A percentile compares a stretch with the other conserved stretches of the same genome.
Evolutionary conservation across 192 early-diverging fungal genomes (phyloP).

Genomic region (Entomortierella parvispora): DNA sequence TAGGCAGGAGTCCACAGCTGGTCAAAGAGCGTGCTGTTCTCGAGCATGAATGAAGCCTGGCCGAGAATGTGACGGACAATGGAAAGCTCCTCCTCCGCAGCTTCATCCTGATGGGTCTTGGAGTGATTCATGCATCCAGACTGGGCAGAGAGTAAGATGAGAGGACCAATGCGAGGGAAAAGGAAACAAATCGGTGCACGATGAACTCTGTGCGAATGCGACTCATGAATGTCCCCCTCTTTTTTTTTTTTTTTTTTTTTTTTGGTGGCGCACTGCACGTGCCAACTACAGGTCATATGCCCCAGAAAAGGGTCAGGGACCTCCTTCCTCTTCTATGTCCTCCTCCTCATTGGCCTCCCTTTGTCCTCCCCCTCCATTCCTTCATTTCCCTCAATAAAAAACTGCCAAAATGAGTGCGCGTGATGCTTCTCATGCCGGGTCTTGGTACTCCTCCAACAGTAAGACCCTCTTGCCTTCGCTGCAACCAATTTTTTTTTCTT

Average conservation of each 20-base stretch:
- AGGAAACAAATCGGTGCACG: too few relatives aligned
- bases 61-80: slow-evolving; percentile 31
- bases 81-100: slow-evolving; percentile 9
- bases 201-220: too few relatives aligned
- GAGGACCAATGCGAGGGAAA: too few relatives aligned
- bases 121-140: slow-evolving; percentile 25
- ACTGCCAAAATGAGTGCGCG: slow-evolving; percentile 38
- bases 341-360: background rate
- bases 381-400: background rate
- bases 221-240: too few relatives aligned
- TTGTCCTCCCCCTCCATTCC: too few relatives aligned
- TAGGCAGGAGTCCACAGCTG: slow-evolving; percentile 30
- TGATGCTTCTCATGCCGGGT: slow-evolving; percentile 72
- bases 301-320: background rate
- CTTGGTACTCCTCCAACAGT: slow-evolving; percentile 71
- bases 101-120: slow-evolving; percentile 10
- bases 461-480: background rate
- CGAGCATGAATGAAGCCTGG: slow-evolving; percentile 19
- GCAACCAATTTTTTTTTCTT: background rate
- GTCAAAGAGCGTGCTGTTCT: slow-evolving; percentile 7
- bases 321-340: background rate
- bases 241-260: too few relatives aligned
- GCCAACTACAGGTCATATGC: too few relatives aligned
- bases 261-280: too few relatives aligned
- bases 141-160: background rate